Base-by-base conservation (phyloP, 306 rosid genomes). In the Glycine tomentella region DNA sequence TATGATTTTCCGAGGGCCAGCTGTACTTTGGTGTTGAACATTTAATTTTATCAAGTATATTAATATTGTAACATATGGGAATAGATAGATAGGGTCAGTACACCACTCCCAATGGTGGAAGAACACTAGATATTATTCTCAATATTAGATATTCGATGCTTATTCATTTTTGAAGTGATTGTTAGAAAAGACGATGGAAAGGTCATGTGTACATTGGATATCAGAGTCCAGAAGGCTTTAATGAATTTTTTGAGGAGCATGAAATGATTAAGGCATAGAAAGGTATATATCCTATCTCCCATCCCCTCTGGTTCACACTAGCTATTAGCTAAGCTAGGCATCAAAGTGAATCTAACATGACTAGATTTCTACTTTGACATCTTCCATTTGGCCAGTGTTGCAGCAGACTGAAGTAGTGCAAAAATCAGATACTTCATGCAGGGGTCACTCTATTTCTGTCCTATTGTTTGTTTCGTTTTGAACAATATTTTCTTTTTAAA, bases 1-100 rank as follows among this genome's bases (percentile, higher is more conserved):
- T 72, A 69, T 75, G 64, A 52, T 75, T 80, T 78, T 70, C 69
- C 82, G 75, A 87, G 84, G 67, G 42, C 86, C 91, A 84, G 91
- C 83, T 89, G 87, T 84, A 68, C 40, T 46, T 16, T 68, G 68
- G 53, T 59, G 73, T 63, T 12, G 31, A 55, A 55, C 31, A 55
- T 55, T n/a, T n/a, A 55, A 55, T 46, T 13, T 65, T 42, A 74
- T 38, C 38, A 42, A 69, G 50, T 31, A 67, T 3, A 38, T 65
- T 13, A 36, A 25, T 25, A 25, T 25, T 25, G 31, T 25, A 25
- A 25, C 31, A 25, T 25, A 25, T 25, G 31, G 31, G 40, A 36
- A 25, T 25, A 38, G 44, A 38, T 38, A 51, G 50, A 72, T 45
- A 57, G 74, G 20, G 46, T 78, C 64, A 72, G 75, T 83, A 8